Evolutionary conservation across 2,329 filamentous ascomycete genomes (phyloP).

Genomic region (Chaetomiaceae sp.): DNA sequence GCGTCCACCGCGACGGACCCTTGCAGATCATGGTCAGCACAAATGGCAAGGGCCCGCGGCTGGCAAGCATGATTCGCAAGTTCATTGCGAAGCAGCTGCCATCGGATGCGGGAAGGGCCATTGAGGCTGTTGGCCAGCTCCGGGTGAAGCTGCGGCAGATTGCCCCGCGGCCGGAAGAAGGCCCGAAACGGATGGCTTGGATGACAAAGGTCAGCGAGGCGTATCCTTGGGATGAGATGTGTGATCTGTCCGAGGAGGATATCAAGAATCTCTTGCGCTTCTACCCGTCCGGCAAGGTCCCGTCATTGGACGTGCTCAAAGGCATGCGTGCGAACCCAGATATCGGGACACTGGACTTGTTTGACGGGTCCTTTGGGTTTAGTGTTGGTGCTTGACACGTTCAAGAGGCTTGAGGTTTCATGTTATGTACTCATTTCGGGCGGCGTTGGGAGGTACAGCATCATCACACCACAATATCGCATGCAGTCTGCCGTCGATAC

Average conservation of each 20-base stretch:
- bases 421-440: no score
- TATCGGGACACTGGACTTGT: constrained; percentile 47
- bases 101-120: constrained; percentile 74
- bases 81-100: constrained; percentile 77
- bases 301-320: constrained; percentile 50
- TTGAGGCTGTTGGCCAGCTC: constrained; percentile 76
- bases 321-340: constrained; percentile 47
- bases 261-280: constrained; percentile 80
- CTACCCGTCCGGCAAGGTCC: constrained; percentile 58
- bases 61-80: constrained; percentile 80
- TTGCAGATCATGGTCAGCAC: constrained; percentile 98
- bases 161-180: constrained; percentile 67
- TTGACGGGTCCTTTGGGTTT: constrained; percentile 58
- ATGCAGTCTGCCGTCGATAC: no score
- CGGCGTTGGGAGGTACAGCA: no score
- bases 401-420: background rate
- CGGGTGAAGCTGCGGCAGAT: constrained; percentile 73
- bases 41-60: constrained; percentile 88
- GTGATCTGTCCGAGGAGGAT: constrained; percentile 73
- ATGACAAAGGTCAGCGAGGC: constrained; percentile 89
- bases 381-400: constrained; percentile 45
- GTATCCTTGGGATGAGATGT: constrained; percentile 81
- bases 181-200: constrained; percentile 89
- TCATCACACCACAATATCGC: no score
- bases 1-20: constrained; percentile 89